Evolutionary conservation across 2,329 filamentous ascomycete species (phyloP).

Genomic region (Fusarium sp.): DNA sequence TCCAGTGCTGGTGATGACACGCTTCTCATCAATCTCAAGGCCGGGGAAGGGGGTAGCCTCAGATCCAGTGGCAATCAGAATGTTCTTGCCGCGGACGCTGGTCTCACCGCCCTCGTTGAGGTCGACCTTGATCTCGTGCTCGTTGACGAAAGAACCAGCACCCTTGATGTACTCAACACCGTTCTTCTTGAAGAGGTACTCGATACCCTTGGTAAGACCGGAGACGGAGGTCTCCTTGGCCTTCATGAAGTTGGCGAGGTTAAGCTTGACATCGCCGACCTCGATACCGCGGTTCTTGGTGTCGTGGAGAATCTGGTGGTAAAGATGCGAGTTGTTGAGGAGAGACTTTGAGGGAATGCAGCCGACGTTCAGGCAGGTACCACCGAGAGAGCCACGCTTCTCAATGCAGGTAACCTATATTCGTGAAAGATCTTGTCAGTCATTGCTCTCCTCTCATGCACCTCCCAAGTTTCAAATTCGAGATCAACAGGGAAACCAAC

Average conservation of each 20-base stretch:
- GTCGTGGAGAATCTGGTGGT: slow-evolving; percentile 97
- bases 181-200: slow-evolving; percentile 99
- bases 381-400: slow-evolving; percentile 94
- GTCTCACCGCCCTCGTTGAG: slow-evolving; percentile 93
- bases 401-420: slow-evolving; percentile 92
- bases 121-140: slow-evolving; percentile 91
- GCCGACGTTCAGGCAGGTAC: slow-evolving; percentile 98
- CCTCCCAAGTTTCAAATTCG: slow-evolving; percentile 1
- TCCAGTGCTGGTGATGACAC: slow-evolving; percentile 95
- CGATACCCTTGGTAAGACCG: slow-evolving; percentile 94
- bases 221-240: slow-evolving; percentile 93
- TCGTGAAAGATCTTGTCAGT: slow-evolving; percentile 24
- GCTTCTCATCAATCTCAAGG: slow-evolving; percentile 95
- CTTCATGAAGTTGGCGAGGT: slow-evolving; percentile 96
- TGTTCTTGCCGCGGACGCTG: slow-evolving; percentile 91
- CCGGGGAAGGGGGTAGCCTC: slow-evolving; percentile 97
- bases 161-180: slow-evolving; percentile 98
- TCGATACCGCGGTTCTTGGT: slow-evolving; percentile 97
- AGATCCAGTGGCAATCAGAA: slow-evolving; percentile 95
- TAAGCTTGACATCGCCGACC: slow-evolving; percentile 96
- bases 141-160: slow-evolving; percentile 84
- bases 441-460: slow-evolving; percentile 11
- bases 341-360: slow-evolving; percentile 99
- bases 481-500: slow-evolving; percentile 56
- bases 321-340: slow-evolving; percentile 98